phyloP scores from a whole-genome alignment of 371 early-diverging fungal species.

The Zopfochytrium polystomum region DNA sequence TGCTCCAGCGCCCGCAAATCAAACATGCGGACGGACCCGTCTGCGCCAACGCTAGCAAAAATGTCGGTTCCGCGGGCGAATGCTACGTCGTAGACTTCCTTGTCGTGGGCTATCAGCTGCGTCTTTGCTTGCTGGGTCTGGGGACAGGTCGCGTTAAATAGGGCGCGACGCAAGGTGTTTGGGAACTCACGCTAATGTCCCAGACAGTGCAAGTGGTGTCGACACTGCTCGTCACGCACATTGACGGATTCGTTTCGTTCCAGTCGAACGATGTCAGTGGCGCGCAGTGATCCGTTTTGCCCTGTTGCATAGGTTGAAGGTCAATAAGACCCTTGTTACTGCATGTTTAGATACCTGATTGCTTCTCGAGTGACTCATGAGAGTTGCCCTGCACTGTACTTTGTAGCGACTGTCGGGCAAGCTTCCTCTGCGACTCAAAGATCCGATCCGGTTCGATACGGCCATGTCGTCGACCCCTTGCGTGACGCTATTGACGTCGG shows the following conservation, averaged over 20 bases:
- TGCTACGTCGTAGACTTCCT: slow-evolving; percentile 93
- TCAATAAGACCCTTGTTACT: not conserved
- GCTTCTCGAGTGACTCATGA: slow-evolving; percentile 26
- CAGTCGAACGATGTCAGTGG: slow-evolving; percentile 96
- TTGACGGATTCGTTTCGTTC: slow-evolving; percentile 80
- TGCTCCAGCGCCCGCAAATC: slow-evolving; percentile 77
- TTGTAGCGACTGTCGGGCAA: not conserved
- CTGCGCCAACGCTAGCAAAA: slow-evolving; percentile 96
- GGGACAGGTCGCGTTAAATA: not conserved
- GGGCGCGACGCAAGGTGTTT: not conserved
- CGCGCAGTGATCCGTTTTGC: slow-evolving; percentile 71
- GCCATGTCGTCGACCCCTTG: not conserved
- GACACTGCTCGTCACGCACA: slow-evolving; percentile 86
- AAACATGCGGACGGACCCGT: slow-evolving; percentile 95
- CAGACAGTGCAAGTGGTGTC: slow-evolving; percentile 98
- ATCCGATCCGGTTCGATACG: not conserved
- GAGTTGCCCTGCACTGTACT: slow-evolving; percentile 1
- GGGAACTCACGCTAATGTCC: slow-evolving; percentile 70
- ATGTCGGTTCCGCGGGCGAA: slow-evolving; percentile 83
- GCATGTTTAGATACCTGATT: slow-evolving; percentile 28
- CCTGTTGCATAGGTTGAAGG: slow-evolving; percentile 7
- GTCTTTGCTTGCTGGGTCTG: slow-evolving; percentile 89
- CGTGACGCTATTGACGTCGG: slow-evolving; percentile 9
- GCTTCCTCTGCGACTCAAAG: not conserved
- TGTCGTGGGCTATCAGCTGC: slow-evolving; percentile 96